Conservation (phyloP, 2,329 filamentous ascomycete genomes). For the Monilinia fructicola region DNA sequence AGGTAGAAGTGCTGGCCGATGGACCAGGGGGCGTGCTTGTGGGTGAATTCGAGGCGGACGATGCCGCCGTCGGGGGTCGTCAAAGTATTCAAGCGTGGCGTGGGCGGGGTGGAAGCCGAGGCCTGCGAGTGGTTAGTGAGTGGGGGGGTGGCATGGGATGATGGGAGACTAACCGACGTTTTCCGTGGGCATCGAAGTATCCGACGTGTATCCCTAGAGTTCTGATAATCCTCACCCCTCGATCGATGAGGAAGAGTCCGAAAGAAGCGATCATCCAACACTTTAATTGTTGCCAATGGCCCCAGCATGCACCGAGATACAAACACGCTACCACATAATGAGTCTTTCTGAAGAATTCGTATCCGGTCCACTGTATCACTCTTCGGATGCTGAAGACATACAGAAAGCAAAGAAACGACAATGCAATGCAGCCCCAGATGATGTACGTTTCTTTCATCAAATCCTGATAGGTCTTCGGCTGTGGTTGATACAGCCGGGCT, state of each 20-base stretch:
- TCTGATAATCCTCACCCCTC: slow-evolving; percentile 57
- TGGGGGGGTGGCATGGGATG: too few relatives aligned
- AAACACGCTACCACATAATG: slow-evolving; percentile 67
- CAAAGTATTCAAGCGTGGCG: slow-evolving; percentile 9
- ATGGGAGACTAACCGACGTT: slow-evolving; percentile 36
- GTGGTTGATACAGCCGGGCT: slow-evolving; percentile 66
- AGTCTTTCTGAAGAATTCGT: slow-evolving; percentile 74
- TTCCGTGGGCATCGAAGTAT: slow-evolving; percentile 42
- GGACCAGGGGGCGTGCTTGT: slow-evolving; percentile 64
- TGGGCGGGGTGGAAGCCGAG: slow-evolving; percentile 19
- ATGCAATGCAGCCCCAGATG: slow-evolving; percentile 68
- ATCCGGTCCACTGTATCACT: slow-evolving; percentile 66
- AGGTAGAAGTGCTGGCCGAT: slow-evolving; percentile 76
- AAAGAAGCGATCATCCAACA: slow-evolving; percentile 56
- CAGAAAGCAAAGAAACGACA: slow-evolving; percentile 61
- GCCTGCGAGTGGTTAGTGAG: neutral
- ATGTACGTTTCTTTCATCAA: slow-evolving; percentile 68
- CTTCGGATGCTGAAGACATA: slow-evolving; percentile 57
- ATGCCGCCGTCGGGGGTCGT: slow-evolving; percentile 53
- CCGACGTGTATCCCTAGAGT: slow-evolving; percentile 61
- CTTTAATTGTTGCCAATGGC: slow-evolving; percentile 66
- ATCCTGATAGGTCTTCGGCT: slow-evolving; percentile 56
- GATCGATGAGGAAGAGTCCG: slow-evolving; percentile 64
- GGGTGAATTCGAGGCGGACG: slow-evolving; percentile 64
- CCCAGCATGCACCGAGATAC: slow-evolving; percentile 74